These are phyloP conservation scores for Lipomyces starkeyi DNA, from an alignment of 805 yeast genomes.

Conservation along the genomic window DNA sequence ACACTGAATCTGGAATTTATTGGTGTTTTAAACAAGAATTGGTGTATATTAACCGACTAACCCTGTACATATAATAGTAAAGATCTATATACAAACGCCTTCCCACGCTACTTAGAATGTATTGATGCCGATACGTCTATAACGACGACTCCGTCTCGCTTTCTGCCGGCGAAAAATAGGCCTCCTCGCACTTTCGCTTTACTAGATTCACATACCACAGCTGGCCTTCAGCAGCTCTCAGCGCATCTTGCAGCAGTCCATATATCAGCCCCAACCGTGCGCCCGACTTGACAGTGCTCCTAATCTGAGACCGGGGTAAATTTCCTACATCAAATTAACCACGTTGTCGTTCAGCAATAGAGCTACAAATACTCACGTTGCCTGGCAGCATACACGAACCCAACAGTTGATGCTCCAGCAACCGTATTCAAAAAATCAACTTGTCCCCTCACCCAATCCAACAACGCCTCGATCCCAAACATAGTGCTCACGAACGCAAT, in stretches of 20 bases:
- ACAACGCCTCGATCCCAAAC: constrained; percentile 62
- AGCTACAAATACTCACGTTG: neutral
- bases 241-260: constrained; percentile 71
- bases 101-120: neutral
- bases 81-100: neutral
- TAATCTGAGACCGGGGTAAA: constrained; percentile 40
- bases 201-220: constrained; percentile 61
- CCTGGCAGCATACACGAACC: constrained; percentile 56
- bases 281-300: constrained; percentile 54
- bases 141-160: neutral
- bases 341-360: neutral
- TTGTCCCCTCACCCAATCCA: constrained; percentile 61
- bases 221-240: constrained; percentile 61
- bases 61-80: neutral
- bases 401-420: constrained; percentile 59
- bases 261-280: constrained; percentile 61
- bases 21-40: neutral
- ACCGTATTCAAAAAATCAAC: constrained; percentile 69
- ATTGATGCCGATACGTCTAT: neutral
- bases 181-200: neutral
- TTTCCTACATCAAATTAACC: constrained; percentile 16
- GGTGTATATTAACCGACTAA: neutral
- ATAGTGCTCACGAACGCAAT: constrained; percentile 16
- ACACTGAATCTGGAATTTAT: neutral
- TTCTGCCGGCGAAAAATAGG: neutral